Evolutionary conservation across 2,329 filamentous ascomycete genomes (phyloP).

Genomic region (Neonectria ditissima): DNA sequence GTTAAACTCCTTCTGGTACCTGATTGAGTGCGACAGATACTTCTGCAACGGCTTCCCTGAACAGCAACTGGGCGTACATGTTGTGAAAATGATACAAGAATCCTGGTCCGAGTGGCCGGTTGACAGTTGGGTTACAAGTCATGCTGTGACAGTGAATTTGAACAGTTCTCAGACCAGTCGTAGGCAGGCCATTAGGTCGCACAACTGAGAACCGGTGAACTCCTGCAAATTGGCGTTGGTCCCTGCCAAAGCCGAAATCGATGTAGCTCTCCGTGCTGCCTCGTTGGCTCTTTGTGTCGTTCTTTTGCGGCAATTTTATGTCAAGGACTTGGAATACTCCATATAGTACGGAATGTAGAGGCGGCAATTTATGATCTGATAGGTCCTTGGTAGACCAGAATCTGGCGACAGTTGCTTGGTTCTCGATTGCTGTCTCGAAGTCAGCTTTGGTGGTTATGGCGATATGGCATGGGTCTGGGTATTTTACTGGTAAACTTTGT

Average conservation of each 20-base stretch:
- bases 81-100: conserved; percentile 41
- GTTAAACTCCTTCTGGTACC: not conserved
- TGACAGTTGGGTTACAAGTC: conserved; percentile 42
- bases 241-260: conserved; percentile 47
- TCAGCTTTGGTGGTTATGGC: not conserved
- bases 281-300: not conserved
- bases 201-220: conserved; percentile 47
- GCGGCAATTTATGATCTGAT: conserved; percentile 30
- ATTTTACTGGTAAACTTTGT: conserved; percentile 35
- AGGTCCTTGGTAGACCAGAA: conserved; percentile 39
- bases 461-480: fast-evolving
- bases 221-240: conserved; percentile 41
- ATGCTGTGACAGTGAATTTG: conserved; percentile 40
- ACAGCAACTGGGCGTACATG: conserved; percentile 42
- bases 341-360: conserved; percentile 40
- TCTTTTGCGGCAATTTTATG: conserved; percentile 13
- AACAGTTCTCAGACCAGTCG: conserved; percentile 2
- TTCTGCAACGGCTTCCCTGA: conserved; percentile 42
- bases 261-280: conserved; percentile 38
- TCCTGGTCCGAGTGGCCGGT: conserved; percentile 29
- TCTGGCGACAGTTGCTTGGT: not conserved
- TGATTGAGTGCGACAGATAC: conserved; percentile 14
- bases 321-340: conserved; percentile 46
- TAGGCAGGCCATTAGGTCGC: conserved; percentile 12
- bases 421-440: conserved; percentile 16